Evolutionary conservation across 371 early-diverging fungal species (phyloP).

Genomic region (Haplosporangium sp.): DNA sequence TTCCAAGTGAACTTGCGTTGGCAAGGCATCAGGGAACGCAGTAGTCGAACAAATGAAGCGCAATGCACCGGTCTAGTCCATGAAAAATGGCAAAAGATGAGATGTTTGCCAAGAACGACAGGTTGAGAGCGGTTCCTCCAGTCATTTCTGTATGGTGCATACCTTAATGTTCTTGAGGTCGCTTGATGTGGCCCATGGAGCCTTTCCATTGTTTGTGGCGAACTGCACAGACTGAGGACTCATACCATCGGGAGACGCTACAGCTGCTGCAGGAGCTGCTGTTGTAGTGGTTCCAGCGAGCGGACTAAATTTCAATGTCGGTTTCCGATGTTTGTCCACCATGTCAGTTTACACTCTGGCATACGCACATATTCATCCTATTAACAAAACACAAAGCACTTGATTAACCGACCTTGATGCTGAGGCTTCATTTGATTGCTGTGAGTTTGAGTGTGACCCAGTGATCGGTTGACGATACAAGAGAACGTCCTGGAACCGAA

Average conservation of each 20-base stretch:
- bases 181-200: constrained; percentile 63
- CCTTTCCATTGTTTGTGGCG: constrained; percentile 75
- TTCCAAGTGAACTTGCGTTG: constrained; percentile 55
- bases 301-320: constrained; percentile 8
- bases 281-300: constrained; percentile 34
- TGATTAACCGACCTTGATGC: constrained; percentile 20
- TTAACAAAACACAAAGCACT: too few relatives aligned
- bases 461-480: constrained; percentile 65
- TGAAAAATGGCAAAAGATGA: neutral
- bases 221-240: constrained; percentile 64
- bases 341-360: neutral
- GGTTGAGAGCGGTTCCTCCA: too few relatives aligned
- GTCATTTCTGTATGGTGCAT: neutral
- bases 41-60: constrained; percentile 61
- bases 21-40: constrained; percentile 60
- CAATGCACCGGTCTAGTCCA: constrained; percentile 57
- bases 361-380: too few relatives aligned
- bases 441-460: neutral
- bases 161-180: constrained; percentile 55
- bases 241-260: constrained; percentile 64
- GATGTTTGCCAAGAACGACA: too few relatives aligned
- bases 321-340: neutral
- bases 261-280: neutral
- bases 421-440: neutral
- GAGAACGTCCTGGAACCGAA: constrained; percentile 73